A percentile compares a stretch with the other conserved stretches of the same genome.
These are phyloP conservation scores for Melanomma pulvis-pyrius DNA, from an alignment of 495 filamentous ascomycete species.

Conservation along the genomic window DNA sequence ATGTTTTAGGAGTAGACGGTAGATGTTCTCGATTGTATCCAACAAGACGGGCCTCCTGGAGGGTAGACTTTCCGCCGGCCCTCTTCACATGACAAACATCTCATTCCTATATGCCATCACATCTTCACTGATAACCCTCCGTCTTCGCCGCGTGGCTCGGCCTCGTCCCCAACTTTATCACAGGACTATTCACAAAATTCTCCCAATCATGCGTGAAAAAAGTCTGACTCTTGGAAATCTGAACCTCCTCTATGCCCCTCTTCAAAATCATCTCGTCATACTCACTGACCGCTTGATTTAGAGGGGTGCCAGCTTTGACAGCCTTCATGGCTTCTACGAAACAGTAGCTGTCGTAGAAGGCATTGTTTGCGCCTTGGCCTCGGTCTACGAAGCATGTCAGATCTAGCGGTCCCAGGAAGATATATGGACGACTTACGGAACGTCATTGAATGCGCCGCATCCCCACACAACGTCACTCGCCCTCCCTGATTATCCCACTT, in stretches of 20 bases:
- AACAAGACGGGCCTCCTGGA: too few species aligned
- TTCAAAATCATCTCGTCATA: constrained; percentile 19
- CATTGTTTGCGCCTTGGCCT: constrained; percentile 58
- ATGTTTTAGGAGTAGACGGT: too few species aligned
- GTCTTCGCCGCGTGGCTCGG: constrained; percentile 19
- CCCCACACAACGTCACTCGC: constrained; percentile 57
- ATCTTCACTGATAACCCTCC: constrained; percentile 14
- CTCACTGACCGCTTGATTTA: constrained; percentile 13
- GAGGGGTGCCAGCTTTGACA: neutral
- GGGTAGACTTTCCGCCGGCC: too few species aligned
- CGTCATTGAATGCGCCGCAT: constrained; percentile 66
- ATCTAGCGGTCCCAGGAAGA: neutral
- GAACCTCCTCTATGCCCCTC: constrained; percentile 23
- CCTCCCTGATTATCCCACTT: constrained; percentile 55
- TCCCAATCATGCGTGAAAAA: constrained; percentile 31
- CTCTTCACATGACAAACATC: too few species aligned
- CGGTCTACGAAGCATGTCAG: constrained; percentile 46
- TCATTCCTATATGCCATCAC: too few species aligned
- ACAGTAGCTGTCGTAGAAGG: constrained; percentile 38
- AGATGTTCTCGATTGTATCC: too few species aligned
- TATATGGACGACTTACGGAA: constrained; percentile 55
- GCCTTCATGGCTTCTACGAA: constrained; percentile 22
- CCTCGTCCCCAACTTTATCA: constrained; percentile 19
- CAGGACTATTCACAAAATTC: constrained; percentile 19
- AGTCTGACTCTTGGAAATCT: constrained; percentile 24